Percentiles rank a stretch among this genome's conserved stretches.
phyloP scores from a whole-genome alignment of 495 filamentous ascomycete species.

The Neurospora pannonica region DNA sequence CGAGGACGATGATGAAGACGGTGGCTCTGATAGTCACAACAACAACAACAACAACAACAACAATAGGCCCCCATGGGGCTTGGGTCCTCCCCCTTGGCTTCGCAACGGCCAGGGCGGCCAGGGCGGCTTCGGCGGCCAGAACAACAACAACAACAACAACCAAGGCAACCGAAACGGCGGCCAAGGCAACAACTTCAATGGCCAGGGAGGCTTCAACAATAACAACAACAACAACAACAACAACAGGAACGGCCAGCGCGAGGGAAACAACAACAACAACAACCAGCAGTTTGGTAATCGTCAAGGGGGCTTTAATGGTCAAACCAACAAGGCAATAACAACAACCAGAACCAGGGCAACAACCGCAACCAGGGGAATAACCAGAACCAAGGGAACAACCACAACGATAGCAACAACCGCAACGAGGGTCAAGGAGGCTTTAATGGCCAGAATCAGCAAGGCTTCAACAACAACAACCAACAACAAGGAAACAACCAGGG shows the following conservation, averaged over 20 bases:
- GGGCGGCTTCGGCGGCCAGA: background rate
- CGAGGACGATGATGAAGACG: background rate
- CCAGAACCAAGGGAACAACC: background rate
- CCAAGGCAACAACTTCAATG: too few relatives aligned
- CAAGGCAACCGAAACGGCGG: background rate
- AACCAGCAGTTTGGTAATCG: slow-evolving; percentile 4
- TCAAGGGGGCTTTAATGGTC: background rate
- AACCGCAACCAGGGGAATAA: background rate
- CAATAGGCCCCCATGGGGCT: background rate
- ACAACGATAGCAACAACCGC: background rate
- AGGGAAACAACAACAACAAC: background rate
- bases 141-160: background rate
- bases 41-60: background rate
- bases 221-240: background rate
- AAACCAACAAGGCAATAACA: too few relatives aligned
- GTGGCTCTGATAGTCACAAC: background rate
- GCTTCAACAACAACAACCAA: background rate
- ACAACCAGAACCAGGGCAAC: background rate
- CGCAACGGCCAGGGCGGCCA: background rate
- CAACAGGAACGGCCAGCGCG: background rate
- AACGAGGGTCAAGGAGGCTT: background rate
- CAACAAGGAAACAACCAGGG: too few relatives aligned
- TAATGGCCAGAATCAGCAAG: background rate
- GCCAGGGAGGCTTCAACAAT: background rate
- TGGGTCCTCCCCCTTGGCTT: background rate